A percentile compares a stretch with the other conserved stretches of the same genome.
phyloP scores from a whole-genome alignment of 1,284 basidiomycete genomes.

The Cutaneotrichosporon mucoides region DNA sequence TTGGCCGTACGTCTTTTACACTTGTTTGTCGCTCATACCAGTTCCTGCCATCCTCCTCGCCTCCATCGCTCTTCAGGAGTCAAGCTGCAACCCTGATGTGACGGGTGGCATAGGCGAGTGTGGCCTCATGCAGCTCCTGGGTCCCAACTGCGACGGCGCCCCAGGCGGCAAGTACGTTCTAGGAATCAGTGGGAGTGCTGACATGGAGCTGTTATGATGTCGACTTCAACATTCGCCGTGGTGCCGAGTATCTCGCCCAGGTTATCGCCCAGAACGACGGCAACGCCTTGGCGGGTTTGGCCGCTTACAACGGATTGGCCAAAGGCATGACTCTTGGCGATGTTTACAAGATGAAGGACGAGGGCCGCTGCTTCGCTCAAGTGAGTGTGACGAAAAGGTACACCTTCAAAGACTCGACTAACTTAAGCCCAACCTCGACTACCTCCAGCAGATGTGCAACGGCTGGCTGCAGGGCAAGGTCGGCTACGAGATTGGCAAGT shows the following conservation, averaged over 20 bases:
- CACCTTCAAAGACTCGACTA: too few relatives aligned
- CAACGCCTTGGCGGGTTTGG: slow-evolving; percentile 61
- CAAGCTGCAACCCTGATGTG: slow-evolving; percentile 53
- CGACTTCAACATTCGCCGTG: slow-evolving; percentile 58
- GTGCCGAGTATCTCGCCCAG: slow-evolving; percentile 26
- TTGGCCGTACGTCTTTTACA: slow-evolving; percentile 50
- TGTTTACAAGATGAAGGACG: slow-evolving; percentile 9
- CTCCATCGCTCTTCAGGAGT: slow-evolving; percentile 78
- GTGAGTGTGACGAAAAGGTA: too few relatives aligned
- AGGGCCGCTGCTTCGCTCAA: slow-evolving; percentile 55
- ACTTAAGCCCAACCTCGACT: slow-evolving; percentile 57
- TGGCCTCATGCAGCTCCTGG: slow-evolving; percentile 76
- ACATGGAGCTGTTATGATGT: slow-evolving; percentile 29
- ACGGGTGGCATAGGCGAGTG: slow-evolving; percentile 59
- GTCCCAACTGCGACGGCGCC: slow-evolving; percentile 69
- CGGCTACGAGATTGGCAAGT: slow-evolving; percentile 62
- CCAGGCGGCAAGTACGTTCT: slow-evolving; percentile 50
- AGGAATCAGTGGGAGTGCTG: too few relatives aligned
- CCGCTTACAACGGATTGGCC: slow-evolving; percentile 75
- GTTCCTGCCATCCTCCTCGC: slow-evolving; percentile 64
- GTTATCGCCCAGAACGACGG: slow-evolving; percentile 52
- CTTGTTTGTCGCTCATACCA: not conserved
- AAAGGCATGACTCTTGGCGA: slow-evolving; percentile 59
- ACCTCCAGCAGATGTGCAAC: slow-evolving; percentile 70
- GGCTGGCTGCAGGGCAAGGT: slow-evolving; percentile 69